Base-by-base conservation (phyloP, 2,329 filamentous ascomycete genomes). In the Botrytis cinerea region DNA sequence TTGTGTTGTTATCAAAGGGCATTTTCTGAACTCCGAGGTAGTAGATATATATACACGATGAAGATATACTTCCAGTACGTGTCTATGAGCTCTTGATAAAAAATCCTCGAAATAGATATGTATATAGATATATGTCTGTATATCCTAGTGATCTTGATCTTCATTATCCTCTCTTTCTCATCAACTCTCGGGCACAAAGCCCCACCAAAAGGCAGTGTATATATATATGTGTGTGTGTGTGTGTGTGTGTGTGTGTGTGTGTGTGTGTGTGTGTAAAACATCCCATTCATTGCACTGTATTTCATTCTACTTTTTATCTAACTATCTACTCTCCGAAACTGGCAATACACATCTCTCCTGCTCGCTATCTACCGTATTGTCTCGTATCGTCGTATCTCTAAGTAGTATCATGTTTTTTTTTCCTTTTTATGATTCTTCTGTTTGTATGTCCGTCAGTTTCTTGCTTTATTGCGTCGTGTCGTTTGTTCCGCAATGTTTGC, bases 321-420 rank as follows among this genome's bases (percentile, higher is more conserved):
- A 43, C 64, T 68, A 68, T 57, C 35, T 43, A 68, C 48, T 68
- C 48, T 43, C 35, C 64, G 25, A 68, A 38, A 57, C 48, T 54
- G 43, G 64, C 64, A 43, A 68, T 68, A 57, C 64, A 68, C 64
- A 68, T 68, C 64, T 68, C 35, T 57, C 35, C 6, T 35, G 54
- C 25, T 63, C 48, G 54, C 25, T 63, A 45, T 57, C 48, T 68
- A 43, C 16, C 16, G 64, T 54, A 43, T 68, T 32, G 64, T n/a
- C 4, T 54, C 48, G 51, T 57, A 28, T 32, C 51, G 51, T 28
- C n/a, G 35, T 43, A 57, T 57, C 35, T 54, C 28, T 57, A 54
- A n/a, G n/a, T 54, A 57, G 18, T 57, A 40, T 68, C 40, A 18
- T 68, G 25, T 43, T 18, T 14, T 57, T 25, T 38, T 38, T 8